Conservation (phyloP, 208 protist genomes). For the Phytomonas francai region DNA sequence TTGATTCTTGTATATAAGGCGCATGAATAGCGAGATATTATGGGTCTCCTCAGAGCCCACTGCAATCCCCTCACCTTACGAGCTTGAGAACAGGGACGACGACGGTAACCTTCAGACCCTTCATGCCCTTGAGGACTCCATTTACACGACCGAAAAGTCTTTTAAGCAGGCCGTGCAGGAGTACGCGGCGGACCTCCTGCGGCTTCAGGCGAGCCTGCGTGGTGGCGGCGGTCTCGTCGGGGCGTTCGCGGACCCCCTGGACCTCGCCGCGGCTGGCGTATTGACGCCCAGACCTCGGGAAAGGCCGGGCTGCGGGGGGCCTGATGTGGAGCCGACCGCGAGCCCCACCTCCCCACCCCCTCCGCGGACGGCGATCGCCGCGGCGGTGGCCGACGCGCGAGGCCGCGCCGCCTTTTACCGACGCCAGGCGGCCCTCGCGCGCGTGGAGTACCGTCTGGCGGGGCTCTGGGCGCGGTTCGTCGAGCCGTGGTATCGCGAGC, state of each 20-base stretch:
- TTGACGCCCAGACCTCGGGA: not conserved
- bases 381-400: not conserved
- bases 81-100: not conserved
- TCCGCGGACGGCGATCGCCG: not conserved
- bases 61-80: not conserved
- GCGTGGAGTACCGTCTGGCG: not conserved
- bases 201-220: not conserved
- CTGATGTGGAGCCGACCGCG: not conserved
- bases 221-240: not conserved
- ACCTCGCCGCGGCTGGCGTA: not conserved
- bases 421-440: not conserved
- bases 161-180: not conserved
- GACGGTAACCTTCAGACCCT: not conserved
- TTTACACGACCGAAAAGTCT: not conserved
- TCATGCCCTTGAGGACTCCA: not conserved
- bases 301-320: not conserved
- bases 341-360: not conserved
- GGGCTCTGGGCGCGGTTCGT: not conserved
- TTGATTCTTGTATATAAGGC: not conserved
- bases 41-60: not conserved
- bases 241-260: not conserved
- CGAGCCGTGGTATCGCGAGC: not conserved
- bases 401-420: not conserved
- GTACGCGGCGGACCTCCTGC: not conserved
- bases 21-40: not conserved